These are phyloP conservation scores for Viola odorata DNA, from an alignment of 345 rosid genomes.

Conservation along the genomic window DNA sequence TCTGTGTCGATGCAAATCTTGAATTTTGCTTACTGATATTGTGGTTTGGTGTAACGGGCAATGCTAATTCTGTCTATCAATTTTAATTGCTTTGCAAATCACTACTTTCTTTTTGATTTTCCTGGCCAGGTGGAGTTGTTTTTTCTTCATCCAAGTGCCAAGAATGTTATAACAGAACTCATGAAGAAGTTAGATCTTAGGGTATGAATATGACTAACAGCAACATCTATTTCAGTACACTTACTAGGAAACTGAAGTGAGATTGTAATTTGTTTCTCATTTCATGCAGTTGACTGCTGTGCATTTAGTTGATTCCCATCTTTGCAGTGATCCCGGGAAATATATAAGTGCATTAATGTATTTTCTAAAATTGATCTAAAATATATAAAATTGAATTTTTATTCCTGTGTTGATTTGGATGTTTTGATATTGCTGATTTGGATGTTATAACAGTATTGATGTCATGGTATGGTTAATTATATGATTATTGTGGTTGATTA, in stretches of 20 bases:
- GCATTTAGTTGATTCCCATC: conserved; percentile 83
- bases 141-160: conserved; percentile 75
- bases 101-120: conserved; percentile 91
- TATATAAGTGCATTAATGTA: conserved; percentile 83
- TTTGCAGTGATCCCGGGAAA: conserved; percentile 82
- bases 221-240: not conserved
- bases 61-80: not conserved
- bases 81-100: conserved; percentile 50
- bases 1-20: no score
- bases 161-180: conserved; percentile 64
- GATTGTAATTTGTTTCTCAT: conserved; percentile 16
- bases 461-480: no score
- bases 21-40: not conserved
- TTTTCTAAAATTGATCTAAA: conserved; percentile 84
- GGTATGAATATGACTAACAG: conserved; percentile 39
- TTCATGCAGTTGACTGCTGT: conserved; percentile 72
- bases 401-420: no score
- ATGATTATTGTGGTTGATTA: no score
- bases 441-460: no score
- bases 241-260: not conserved
- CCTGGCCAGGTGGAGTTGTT: conserved; percentile 96
- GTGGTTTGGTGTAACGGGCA: not conserved
- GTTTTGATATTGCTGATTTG: no score
- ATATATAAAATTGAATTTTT: no score
- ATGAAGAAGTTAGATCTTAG: conserved; percentile 69